Conservation (phyloP, 345 rosid species). For the Populus deltoides region DNA sequence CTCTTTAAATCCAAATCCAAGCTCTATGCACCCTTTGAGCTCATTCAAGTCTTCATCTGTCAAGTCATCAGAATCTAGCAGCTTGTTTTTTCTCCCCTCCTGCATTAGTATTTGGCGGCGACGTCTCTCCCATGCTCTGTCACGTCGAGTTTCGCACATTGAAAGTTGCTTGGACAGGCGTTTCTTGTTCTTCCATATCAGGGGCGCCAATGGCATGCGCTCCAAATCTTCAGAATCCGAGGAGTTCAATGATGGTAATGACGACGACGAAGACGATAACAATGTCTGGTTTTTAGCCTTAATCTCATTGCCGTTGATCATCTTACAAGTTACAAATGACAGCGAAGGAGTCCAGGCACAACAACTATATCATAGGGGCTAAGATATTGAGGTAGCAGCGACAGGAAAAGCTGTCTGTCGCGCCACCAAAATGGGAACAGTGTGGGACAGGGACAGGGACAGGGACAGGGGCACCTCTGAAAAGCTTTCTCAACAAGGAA, state of each 20-base stretch:
- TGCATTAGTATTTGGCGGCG: slow-evolving; percentile 60
- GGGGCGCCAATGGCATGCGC: slow-evolving; percentile 45
- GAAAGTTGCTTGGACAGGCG: slow-evolving; percentile 70
- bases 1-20: slow-evolving; percentile 90
- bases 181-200: slow-evolving; percentile 40
- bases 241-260: slow-evolving; percentile 7
- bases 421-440: background rate
- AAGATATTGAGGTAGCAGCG: background rate
- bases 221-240: slow-evolving; percentile 38
- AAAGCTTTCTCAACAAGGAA: background rate
- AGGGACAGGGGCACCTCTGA: background rate
- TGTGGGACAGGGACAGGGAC: background rate
- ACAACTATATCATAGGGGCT: too few relatives aligned
- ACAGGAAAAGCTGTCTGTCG: slow-evolving; percentile 3
- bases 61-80: slow-evolving; percentile 39
- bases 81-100: slow-evolving; percentile 34
- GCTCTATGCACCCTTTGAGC: slow-evolving; percentile 89
- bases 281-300: background rate
- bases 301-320: background rate
- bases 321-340: background rate
- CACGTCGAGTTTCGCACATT: slow-evolving; percentile 71
- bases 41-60: slow-evolving; percentile 82
- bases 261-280: slow-evolving; percentile 8
- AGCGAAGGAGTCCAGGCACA: too few relatives aligned
- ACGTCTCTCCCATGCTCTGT: slow-evolving; percentile 83